phyloP scores from a whole-genome alignment of 805 yeast genomes.

The Saturnispora ahearnii region DNA sequence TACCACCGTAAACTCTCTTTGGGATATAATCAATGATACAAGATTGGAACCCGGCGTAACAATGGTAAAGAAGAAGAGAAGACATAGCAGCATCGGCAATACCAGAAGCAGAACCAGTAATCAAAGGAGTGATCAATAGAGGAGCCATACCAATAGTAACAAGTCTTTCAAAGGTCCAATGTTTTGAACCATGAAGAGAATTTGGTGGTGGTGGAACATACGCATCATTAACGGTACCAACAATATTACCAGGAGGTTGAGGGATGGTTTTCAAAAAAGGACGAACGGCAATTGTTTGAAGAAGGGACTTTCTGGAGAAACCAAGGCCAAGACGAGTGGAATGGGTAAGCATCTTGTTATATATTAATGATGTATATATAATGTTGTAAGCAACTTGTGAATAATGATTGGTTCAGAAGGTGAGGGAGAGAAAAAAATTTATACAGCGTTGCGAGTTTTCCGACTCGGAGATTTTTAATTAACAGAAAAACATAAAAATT shows the following conservation, averaged over 20 bases:
- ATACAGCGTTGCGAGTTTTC: not conserved
- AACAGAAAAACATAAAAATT: not conserved
- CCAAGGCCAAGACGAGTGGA: conserved; percentile 21
- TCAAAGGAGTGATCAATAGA: conserved; percentile 49
- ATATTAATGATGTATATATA: not conserved
- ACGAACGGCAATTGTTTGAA: conserved; percentile 12
- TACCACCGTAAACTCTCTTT: conserved; percentile 56
- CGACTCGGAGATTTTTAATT: conserved; percentile 7
- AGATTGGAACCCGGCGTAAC: conserved; percentile 63
- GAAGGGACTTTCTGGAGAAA: conserved; percentile 10
- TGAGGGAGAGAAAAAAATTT: not conserved
- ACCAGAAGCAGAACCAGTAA: conserved; percentile 45
- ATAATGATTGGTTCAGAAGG: not conserved
- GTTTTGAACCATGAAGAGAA: conserved; percentile 57
- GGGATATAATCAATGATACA: conserved; percentile 78
- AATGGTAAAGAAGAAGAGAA: conserved; percentile 50
- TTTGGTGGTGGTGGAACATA: conserved; percentile 50
- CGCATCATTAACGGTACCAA: conserved; percentile 68
- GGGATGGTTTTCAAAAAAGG: conserved; percentile 25
- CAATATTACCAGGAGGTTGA: conserved; percentile 67
- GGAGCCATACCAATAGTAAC: conserved; percentile 58
- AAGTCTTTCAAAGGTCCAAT: conserved; percentile 64
- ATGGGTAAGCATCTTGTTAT: conserved; percentile 11
- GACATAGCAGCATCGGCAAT: conserved; percentile 49
- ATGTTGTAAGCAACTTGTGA: not conserved